Base-by-base conservation (phyloP, 1,284 basidiomycete genomes). In the Fomitiporia mediterranea region DNA sequence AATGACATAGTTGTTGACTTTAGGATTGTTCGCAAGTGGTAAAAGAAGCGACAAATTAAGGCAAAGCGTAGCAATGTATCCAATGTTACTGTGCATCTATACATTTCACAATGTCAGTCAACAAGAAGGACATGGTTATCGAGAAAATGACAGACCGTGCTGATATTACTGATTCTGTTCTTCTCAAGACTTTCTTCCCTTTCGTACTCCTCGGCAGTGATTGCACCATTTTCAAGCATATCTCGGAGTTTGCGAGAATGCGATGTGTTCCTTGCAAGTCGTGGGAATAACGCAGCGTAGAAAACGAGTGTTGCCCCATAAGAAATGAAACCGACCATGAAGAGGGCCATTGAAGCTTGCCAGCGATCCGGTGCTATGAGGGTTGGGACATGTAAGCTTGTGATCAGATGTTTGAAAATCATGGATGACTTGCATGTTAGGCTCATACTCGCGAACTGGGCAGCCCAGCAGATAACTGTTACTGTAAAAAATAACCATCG, bases 91-190 rank as follows among this genome's bases (percentile, higher is more conserved):
- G 64, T 91, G 86, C 51, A 77, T 81, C 86, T 89, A 28, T 15
- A 27, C 0, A 28, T 7, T 15, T 11, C n/a, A 34, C 21, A 19
- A 5, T 25, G 35, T 21, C 15, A 25, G 5, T 8, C 23, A 17
- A 4, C 4, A 17, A n/a, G 34, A 46, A 19, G 28, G 25, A 32
- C 32, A 30, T 11, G 8, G 25, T 17, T 35, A n/a, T 39, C 9
- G 21, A 15, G 32, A 15, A n/a, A 17, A 63, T 67, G 61, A 65
- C 80, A 60, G 55, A 93, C 86, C 11, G 89, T 91, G 62, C 85
- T 86, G 61, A 91, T 89, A 64, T 94, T 94, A 64, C 87, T 87
- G 59, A 94, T 88, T 53, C 86, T 74, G 65, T 91, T 94, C 74
- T 91, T 89, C 71, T 91, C 85, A 50, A 94, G 66, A 54, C 84